Base-by-base conservation (phyloP, 1,284 basidiomycete genomes). In the Cystobasidiaceae sp. region DNA sequence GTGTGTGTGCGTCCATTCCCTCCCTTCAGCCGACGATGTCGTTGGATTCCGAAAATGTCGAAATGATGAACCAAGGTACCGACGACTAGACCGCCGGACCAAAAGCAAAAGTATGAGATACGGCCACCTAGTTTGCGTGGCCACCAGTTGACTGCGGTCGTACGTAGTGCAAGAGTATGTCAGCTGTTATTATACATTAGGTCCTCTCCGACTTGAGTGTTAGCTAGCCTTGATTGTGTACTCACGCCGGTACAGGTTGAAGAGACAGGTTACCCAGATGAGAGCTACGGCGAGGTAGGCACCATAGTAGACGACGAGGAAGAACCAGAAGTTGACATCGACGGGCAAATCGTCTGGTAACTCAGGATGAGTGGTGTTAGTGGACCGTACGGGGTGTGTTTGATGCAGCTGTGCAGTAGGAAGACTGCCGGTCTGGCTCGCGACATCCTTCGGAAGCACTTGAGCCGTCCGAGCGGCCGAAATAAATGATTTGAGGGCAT, bases 231-330 rank as follows among this genome's bases (percentile, higher is more conserved):
- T n/a, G n/a, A n/a, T n/a, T n/a, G n/a, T n/a, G 21, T 2, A 39
- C 61, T 46, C 39, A 64, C 61, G 43, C 1, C 67, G 37, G 41
- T 68, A 83, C 9, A 83, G 75, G 15, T 80, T 80, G 71, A 83
- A 83, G 7, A 83, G 77, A 66, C 81, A 81, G 15, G 82, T 83
- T 66, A 82, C 79, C 74, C 82, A 82, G 67, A 82, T 77, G 13
- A 83, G 75, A 2, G 78, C 80, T 6, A 79, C 77, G 8, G 79
- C 78, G 50, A 80, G 75, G 55, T 81, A 81, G 55, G 76, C 37
- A 11, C 74, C 74, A 59, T 72, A 75, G 54, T 79, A 67, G 34
- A 30, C 27, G n/a, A 59, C 78, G 74, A 81, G 71, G 71, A 81
- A 81, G 72, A 80, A 81, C 69, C 76, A 78, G 64, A 80, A 81